phyloP scores from a whole-genome alignment of 208 protist genomes.

The Acanthamoeba sp. region DNA sequence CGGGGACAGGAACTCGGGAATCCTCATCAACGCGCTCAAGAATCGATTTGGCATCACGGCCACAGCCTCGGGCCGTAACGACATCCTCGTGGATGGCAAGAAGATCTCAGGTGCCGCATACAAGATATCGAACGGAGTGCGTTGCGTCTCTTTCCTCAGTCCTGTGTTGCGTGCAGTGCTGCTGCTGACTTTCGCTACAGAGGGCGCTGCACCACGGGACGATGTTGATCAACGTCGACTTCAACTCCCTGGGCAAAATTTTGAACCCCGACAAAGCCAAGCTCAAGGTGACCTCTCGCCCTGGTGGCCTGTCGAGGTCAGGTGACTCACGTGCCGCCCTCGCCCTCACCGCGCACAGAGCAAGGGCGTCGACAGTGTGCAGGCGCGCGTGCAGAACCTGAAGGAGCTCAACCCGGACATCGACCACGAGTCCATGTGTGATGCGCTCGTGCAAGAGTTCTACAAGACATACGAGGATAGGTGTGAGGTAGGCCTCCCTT shows the following conservation, averaged over 20 bases:
- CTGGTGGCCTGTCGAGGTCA: not conserved
- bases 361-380: conserved; percentile 69
- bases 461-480: conserved; percentile 30
- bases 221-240: conserved; percentile 73
- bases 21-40: conserved; percentile 61
- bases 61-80: conserved; percentile 54
- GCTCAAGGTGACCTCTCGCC: conserved; percentile 19
- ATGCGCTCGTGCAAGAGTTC: conserved; percentile 60
- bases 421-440: conserved; percentile 47
- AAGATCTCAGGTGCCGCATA: conserved; percentile 66
- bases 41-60: conserved; percentile 57
- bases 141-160: not conserved
- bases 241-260: conserved; percentile 1
- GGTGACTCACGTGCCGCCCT: not conserved
- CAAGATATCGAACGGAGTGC: conserved; percentile 41
- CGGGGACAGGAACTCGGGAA: conserved; percentile 57
- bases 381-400: conserved; percentile 66
- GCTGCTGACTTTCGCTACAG: not conserved
- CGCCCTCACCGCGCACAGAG: conserved; percentile 1
- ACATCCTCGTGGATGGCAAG: conserved; percentile 59
- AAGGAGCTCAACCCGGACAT: conserved; percentile 59
- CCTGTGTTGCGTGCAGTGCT: not conserved
- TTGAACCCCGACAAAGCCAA: conserved; percentile 73
- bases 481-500: conserved; percentile 22
- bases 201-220: conserved; percentile 69